phyloP scores from a whole-genome alignment of 2,329 filamentous ascomycete species.

The Botryotinia convoluta region DNA sequence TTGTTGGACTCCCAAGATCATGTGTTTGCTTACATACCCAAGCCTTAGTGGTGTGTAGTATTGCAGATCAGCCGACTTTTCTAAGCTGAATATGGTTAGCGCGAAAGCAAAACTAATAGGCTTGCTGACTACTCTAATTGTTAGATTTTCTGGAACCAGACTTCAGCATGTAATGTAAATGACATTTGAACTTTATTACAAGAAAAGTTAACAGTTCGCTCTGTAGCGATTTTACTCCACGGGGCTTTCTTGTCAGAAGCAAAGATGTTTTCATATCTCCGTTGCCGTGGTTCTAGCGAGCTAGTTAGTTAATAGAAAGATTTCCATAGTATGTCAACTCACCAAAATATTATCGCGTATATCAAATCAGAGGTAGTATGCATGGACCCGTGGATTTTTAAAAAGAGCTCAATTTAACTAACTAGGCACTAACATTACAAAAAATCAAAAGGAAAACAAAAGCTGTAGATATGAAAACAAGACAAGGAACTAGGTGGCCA shows the following conservation, averaged over 20 bases:
- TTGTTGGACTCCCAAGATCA: not conserved
- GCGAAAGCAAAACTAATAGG: too few species aligned
- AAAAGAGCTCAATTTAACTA: not conserved
- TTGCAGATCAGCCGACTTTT: not conserved
- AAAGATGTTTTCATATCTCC: not conserved
- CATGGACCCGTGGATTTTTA: not conserved
- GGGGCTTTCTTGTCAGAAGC: not conserved
- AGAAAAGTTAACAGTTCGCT: not conserved
- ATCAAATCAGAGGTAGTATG: not conserved
- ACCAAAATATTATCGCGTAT: not conserved
- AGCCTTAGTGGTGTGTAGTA: not conserved
- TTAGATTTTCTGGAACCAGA: not conserved
- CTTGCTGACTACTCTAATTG: not conserved
- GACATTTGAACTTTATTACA: not conserved
- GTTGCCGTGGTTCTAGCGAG: not conserved
- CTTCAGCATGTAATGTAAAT: not conserved
- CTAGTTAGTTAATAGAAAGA: not conserved
- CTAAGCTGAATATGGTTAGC: not conserved
- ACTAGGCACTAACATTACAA: not conserved
- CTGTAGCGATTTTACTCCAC: not conserved
- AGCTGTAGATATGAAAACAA: not conserved
- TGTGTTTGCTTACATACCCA: not conserved
- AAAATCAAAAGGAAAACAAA: not conserved
- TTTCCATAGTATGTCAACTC: not conserved
- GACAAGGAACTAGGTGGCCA: not conserved